A percentile compares a stretch with the other conserved stretches of the same genome.
Evolutionary conservation across 148 eudicot species (phyloP).

Genomic region (Simmondsia chinensis): DNA sequence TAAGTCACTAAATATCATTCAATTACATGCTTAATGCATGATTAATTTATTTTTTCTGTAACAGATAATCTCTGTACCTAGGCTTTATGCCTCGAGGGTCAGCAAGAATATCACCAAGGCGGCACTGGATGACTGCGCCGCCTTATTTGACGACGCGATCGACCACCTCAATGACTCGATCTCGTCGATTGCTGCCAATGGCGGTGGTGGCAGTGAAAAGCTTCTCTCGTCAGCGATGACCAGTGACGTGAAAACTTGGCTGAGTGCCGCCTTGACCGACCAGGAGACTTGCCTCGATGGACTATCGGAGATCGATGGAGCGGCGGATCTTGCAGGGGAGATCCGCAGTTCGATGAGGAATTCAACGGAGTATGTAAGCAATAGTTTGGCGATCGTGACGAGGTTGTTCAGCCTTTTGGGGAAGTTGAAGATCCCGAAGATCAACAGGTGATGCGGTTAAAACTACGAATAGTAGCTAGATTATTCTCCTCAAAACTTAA

Average conservation of each 20-base stretch:
- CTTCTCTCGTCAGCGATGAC: slow-evolving; percentile 3
- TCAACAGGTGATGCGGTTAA: slow-evolving; percentile 20
- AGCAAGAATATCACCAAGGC: too few relatives aligned
- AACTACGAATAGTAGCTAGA: too few relatives aligned
- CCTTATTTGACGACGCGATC: neutral
- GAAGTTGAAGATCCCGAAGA: slow-evolving; percentile 21
- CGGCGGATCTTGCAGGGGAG: slow-evolving; percentile 10
- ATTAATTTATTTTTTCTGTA: too few relatives aligned
- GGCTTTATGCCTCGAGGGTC: too few relatives aligned
- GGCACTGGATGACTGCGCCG: too few relatives aligned
- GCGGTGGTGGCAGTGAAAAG: slow-evolving; percentile 15
- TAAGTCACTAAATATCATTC: too few relatives aligned
- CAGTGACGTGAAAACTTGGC: slow-evolving; percentile 38
- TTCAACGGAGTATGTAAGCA: slow-evolving; percentile 42
- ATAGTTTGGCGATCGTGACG: slow-evolving; percentile 54
- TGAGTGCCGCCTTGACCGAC: slow-evolving; percentile 46
- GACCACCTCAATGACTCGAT: slow-evolving; percentile 26
- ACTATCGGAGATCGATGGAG: slow-evolving; percentile 20
- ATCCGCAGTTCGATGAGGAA: slow-evolving; percentile 13
- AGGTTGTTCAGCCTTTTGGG: slow-evolving; percentile 22
- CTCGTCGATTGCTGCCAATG: slow-evolving; percentile 8
- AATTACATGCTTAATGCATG: too few relatives aligned
- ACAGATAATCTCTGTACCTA: too few relatives aligned
- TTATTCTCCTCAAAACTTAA: too few relatives aligned
- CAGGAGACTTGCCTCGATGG: slow-evolving; percentile 65